These are phyloP conservation scores for Lichtheimia hyalospora DNA, from an alignment of 371 early-diverging fungal genomes.

Conservation along the genomic window DNA sequence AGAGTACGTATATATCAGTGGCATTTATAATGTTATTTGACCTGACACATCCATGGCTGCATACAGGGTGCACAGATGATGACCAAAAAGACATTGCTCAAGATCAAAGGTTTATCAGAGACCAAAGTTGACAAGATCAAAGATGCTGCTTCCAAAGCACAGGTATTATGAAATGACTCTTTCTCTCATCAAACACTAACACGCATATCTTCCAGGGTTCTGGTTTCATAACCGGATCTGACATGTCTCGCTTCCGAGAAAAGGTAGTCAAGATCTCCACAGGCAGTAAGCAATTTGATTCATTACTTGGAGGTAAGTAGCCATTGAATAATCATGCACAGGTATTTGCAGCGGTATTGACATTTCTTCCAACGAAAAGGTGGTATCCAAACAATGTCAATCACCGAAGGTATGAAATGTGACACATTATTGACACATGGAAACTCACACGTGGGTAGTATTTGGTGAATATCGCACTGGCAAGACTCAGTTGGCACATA, in stretches of 20 bases:
- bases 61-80: constrained; percentile 81
- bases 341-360: neutral
- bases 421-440: neutral
- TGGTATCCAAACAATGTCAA: constrained; percentile 87
- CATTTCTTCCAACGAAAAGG: constrained; percentile 46
- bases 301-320: constrained; percentile 75
- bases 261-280: constrained; percentile 86
- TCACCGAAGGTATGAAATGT: constrained; percentile 65
- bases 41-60: neutral
- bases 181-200: neutral
- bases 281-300: constrained; percentile 89
- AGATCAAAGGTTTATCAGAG: constrained; percentile 85
- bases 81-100: constrained; percentile 64
- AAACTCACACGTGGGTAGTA: constrained; percentile 7
- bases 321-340: neutral
- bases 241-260: constrained; percentile 74
- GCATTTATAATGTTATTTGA: neutral
- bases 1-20: constrained; percentile 7
- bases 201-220: constrained; percentile 18
- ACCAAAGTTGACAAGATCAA: constrained; percentile 88
- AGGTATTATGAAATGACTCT: constrained; percentile 17
- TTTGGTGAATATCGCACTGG: constrained; percentile 86
- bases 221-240: constrained; percentile 86
- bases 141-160: constrained; percentile 65
- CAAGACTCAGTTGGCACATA: constrained; percentile 81